Conservation (phyloP, 2,329 filamentous ascomycete species). For the Penicillium sclerotiorum region DNA sequence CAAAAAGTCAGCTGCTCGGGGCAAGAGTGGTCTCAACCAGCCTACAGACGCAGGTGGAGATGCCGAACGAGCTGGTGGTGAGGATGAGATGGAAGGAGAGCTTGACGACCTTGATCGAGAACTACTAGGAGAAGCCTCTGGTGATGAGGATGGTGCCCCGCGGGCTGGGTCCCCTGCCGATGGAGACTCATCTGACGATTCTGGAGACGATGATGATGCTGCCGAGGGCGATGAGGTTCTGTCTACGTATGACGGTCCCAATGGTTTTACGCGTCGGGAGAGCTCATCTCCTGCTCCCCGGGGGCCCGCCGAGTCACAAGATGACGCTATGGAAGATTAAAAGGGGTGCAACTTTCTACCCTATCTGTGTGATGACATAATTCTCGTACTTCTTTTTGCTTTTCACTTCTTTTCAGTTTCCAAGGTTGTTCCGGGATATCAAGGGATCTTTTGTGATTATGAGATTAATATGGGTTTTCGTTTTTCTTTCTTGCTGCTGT, state of each 20-base stretch:
- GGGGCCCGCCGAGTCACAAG: constrained; percentile 19
- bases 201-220: constrained; percentile 37
- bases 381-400: constrained; percentile 8
- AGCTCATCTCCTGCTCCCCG: constrained; percentile 32
- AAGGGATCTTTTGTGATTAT: constrained; percentile 5
- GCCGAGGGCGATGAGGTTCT: constrained; percentile 35
- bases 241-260: constrained; percentile 34
- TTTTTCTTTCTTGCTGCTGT: not conserved
- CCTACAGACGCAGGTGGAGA: constrained; percentile 24
- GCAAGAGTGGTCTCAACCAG: constrained; percentile 30
- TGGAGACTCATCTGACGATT: constrained; percentile 36
- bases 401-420: not conserved
- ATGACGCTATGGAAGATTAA: constrained; percentile 35
- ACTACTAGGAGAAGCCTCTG: constrained; percentile 39
- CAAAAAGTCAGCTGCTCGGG: constrained; percentile 28
- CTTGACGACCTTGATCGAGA: constrained; percentile 44
- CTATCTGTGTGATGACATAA: constrained; percentile 14
- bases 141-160: constrained; percentile 36
- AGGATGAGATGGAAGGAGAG: constrained; percentile 36
- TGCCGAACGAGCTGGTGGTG: constrained; percentile 24
- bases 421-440: not conserved
- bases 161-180: constrained; percentile 25
- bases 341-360: not conserved
- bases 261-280: constrained; percentile 37
- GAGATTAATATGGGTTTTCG: constrained; percentile 1